Conservation (phyloP, 768 basidiomycete genomes). For the Scleroderma bovista region DNA sequence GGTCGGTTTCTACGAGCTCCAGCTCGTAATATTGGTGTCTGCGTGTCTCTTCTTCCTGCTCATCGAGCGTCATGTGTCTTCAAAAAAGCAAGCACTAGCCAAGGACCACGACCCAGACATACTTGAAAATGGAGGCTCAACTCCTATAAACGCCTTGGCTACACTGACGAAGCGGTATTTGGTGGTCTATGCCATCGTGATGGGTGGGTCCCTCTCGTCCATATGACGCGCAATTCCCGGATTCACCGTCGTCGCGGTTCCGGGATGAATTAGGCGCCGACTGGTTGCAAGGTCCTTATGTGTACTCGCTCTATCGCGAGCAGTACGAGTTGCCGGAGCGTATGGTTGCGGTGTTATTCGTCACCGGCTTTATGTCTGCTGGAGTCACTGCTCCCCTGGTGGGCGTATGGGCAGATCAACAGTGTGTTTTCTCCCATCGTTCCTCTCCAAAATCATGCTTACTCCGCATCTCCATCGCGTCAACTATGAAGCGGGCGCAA, state of each 20-base stretch:
- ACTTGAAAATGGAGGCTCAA: constrained; percentile 28
- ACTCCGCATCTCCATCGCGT: background rate
- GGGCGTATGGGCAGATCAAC: constrained; percentile 74
- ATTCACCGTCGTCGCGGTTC: background rate
- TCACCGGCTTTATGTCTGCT: constrained; percentile 71
- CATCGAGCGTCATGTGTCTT: constrained; percentile 29
- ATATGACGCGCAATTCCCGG: background rate
- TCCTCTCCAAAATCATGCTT: no score
- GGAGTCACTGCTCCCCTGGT: constrained; percentile 65
- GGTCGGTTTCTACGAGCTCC: constrained; percentile 37
- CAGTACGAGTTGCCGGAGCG: constrained; percentile 61
- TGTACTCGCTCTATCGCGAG: constrained; percentile 69
- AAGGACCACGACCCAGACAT: constrained; percentile 23
- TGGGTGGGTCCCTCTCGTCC: constrained; percentile 44
- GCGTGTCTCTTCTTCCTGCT: constrained; percentile 32
- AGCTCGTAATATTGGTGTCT: constrained; percentile 31
- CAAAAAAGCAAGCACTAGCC: constrained; percentile 15
- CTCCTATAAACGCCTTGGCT: constrained; percentile 23
- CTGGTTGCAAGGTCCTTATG: constrained; percentile 77
- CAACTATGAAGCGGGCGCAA: constrained; percentile 50
- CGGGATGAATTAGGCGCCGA: constrained; percentile 49
- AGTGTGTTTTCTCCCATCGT: constrained; percentile 26
- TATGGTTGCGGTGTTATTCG: constrained; percentile 64
- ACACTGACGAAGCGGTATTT: constrained; percentile 48
- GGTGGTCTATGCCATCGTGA: constrained; percentile 64